Evolutionary conservation across 129 eudicot species (phyloP), one percentile per base, ranked within the genome.

Genomic region (Helianthus tuberosus): DNA sequence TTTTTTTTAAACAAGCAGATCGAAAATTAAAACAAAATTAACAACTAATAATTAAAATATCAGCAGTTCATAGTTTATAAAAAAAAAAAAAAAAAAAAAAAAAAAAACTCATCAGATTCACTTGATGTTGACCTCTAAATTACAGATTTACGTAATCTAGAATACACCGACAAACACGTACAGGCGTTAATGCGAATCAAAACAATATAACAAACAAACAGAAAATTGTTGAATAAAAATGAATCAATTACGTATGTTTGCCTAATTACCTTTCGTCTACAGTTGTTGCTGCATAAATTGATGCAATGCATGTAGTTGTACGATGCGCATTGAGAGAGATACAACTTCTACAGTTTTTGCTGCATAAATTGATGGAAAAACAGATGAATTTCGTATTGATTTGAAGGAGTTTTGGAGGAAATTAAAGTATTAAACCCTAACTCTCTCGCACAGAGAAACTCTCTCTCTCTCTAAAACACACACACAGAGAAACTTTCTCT

Each of bases 91-190:
- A n/a, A n/a, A n/a, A n/a, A n/a, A n/a, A n/a, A n/a, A n/a, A n/a
- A n/a, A n/a, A n/a, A n/a, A n/a, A n/a, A n/a, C n/a, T 77, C 27
- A 25, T 71, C 17, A 78, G 77, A 78, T 78, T 78, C 61, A 64
- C 13, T 32, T 78, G 68, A 64, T 27, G 57, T 78, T 78, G 77
- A 78, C 73, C 77, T 71, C 23, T 41, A 61, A 47, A 5, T 20
- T 6, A 15, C 44, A 58, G 43, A 67, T 58, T 66, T 8, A 17
- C 12, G 43, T 29, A 16, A 15, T 15, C 17, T 35, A 59, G 4
- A 68, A 13, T 10, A 59, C 25, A 65, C 76, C 35, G 47, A 23
- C 36, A 69, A 7, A 61, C 58, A 10, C 51, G 12, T 3, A 64
- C 53, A 23, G 17, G 38, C 13, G 8, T 1, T 9, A 71, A 32